Percentiles rank a stretch among this genome's conserved stretches.
Conservation (phyloP, 2,329 filamentous ascomycete species). For the Ceratocystis ficicola region DNA sequence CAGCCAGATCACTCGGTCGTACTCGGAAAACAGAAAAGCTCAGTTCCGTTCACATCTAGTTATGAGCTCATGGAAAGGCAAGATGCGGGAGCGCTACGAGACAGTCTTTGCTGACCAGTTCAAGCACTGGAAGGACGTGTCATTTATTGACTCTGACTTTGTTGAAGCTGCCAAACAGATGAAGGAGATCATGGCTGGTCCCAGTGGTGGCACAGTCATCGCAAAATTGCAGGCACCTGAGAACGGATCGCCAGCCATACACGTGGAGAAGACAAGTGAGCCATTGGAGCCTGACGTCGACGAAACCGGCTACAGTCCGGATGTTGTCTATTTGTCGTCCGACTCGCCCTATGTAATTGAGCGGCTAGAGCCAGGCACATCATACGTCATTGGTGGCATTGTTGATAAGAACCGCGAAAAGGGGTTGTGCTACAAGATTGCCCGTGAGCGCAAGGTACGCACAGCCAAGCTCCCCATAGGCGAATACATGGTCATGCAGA, state of each 20-base stretch:
- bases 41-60: slow-evolving; percentile 58
- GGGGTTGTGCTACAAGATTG: slow-evolving; percentile 78
- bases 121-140: slow-evolving; percentile 65
- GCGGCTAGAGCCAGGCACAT: slow-evolving; percentile 72
- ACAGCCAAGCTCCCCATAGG: slow-evolving; percentile 90
- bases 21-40: slow-evolving; percentile 71
- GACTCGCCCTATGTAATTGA: slow-evolving; percentile 81
- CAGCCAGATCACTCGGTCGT: slow-evolving; percentile 73
- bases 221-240: slow-evolving; percentile 42
- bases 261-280: slow-evolving; percentile 25
- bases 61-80: slow-evolving; percentile 65
- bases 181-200: slow-evolving; percentile 52
- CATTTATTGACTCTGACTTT: slow-evolving; percentile 64
- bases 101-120: slow-evolving; percentile 59
- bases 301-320: slow-evolving; percentile 29
- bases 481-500: slow-evolving; percentile 86
- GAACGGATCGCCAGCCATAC: slow-evolving; percentile 19
- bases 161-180: slow-evolving; percentile 54
- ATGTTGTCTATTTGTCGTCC: slow-evolving; percentile 74
- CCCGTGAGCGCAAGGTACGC: slow-evolving; percentile 60
- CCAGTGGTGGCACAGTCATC: slow-evolving; percentile 44
- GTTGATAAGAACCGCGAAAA: slow-evolving; percentile 97
- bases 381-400: slow-evolving; percentile 84
- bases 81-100: slow-evolving; percentile 67
- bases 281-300: slow-evolving; percentile 29